Evolutionary conservation across 2,329 filamentous ascomycete species (phyloP).

Genomic region (Calonectria henricotiae): DNA sequence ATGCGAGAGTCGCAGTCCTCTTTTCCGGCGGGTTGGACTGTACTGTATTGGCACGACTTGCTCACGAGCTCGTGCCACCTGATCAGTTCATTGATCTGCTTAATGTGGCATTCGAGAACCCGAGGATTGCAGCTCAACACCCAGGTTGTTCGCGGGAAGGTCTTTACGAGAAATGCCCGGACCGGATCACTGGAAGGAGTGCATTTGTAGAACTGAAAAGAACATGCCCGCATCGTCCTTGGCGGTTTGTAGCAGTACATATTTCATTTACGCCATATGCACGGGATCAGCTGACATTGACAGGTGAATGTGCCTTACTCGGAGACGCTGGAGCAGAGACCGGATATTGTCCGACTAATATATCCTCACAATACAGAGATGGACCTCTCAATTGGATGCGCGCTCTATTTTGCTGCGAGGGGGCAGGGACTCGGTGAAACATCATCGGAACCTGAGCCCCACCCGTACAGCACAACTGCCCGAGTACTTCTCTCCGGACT

Average conservation of each 20-base stretch:
- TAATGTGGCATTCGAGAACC: slow-evolving; percentile 98
- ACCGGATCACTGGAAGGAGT: slow-evolving; percentile 87
- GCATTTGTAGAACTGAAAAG: slow-evolving; percentile 82
- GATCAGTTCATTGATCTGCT: slow-evolving; percentile 86
- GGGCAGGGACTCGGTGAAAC: slow-evolving; percentile 72
- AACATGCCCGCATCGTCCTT: slow-evolving; percentile 80
- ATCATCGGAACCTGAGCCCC: slow-evolving; percentile 46
- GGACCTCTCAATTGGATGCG: slow-evolving; percentile 95
- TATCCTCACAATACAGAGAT: slow-evolving; percentile 97
- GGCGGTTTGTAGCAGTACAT: slow-evolving; percentile 85
- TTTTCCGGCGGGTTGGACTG: slow-evolving; percentile 98
- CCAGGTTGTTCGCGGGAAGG: slow-evolving; percentile 55
- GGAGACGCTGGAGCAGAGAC: slow-evolving; percentile 80
- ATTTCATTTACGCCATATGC: background rate
- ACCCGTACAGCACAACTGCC: slow-evolving; percentile 77
- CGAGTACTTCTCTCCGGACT: slow-evolving; percentile 92
- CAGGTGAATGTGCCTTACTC: slow-evolving; percentile 86
- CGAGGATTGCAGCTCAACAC: slow-evolving; percentile 76
- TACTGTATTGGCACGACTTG: slow-evolving; percentile 85
- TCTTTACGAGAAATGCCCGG: slow-evolving; percentile 88
- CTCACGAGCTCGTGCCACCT: slow-evolving; percentile 81
- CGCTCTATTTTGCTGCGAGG: slow-evolving; percentile 94
- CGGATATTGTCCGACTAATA: slow-evolving; percentile 83
- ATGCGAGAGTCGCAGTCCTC: slow-evolving; percentile 80
- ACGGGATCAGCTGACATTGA: slow-evolving; percentile 15